Base-by-base conservation (phyloP, 176 grass and related monocot genomes). In the Oryza brachyantha region DNA sequence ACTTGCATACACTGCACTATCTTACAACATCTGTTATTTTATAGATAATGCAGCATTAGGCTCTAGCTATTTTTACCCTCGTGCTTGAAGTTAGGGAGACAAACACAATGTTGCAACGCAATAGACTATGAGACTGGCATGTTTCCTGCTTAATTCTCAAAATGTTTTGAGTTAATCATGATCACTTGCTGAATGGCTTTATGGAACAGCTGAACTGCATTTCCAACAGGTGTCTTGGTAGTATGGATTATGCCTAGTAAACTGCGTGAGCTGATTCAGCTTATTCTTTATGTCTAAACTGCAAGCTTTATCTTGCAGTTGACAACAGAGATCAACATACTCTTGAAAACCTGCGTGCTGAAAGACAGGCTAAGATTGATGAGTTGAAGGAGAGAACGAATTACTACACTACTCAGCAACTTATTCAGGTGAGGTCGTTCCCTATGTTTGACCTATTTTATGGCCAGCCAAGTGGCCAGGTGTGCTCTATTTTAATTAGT, bases 321-420 rank as follows among this genome's bases (percentile, higher is more conserved):
- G 88, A 91, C 22, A 85, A 64, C 36, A 88, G 88, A 77, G 96
- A 98, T n/a, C 88, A 95, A 74, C 89, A 87, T 73, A 65, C 61
- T 34, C 84, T 98, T 72, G 92, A 93, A 84, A 92, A 83, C 29
- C 81, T 98, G 43, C 87, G 90, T 70, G 84, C 86, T 81, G 90
- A 98, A 84, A 98, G 96, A 77, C 85, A 89, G 76, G 85, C 87
- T 2, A 95, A 91, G 66, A 90, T 98, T 80, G 88, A 98, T 83
- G 92, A 98, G 60, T 81, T 98, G 43, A 98, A 98, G 75, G 92
- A 98, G 81, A 94, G 75, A 75, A 94, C 92, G 68, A 98, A 98
- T 75, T 98, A 95, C 78, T 98, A 98, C 78, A 79, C 81, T 19
- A 98, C 92, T 39, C 96, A 98, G 35, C 85, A 94, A 81, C 90